Percentiles rank a stretch among this genome's conserved stretches.
Evolutionary conservation across 306 rosid species (phyloP).

Genomic region (Malus orientalis): DNA sequence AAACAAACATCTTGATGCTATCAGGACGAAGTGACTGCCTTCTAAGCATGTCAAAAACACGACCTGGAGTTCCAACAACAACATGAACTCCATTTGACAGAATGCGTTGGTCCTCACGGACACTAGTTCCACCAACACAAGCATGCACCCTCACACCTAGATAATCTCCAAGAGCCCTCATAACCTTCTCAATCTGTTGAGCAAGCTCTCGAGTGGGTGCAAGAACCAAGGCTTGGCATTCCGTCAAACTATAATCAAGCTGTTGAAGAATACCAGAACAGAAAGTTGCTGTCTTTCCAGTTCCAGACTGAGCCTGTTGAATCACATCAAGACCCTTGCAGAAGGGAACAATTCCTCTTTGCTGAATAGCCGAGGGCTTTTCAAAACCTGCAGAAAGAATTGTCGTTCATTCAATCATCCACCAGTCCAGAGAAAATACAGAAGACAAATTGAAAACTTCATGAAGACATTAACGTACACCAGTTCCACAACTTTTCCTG

Average conservation of each 20-base stretch:
- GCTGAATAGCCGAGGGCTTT: conserved; percentile 80
- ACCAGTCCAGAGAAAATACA: background rate
- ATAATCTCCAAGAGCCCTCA: conserved; percentile 80
- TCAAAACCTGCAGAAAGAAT: conserved; percentile 49
- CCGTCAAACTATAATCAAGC: conserved; percentile 51
- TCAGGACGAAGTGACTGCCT: conserved; percentile 67
- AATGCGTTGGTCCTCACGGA: conserved; percentile 75
- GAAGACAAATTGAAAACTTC: background rate
- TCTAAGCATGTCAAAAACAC: conserved; percentile 74
- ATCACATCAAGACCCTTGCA: conserved; percentile 73
- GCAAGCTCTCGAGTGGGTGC: conserved; percentile 82
- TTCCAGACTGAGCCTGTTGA: conserved; percentile 84
- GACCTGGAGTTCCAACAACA: conserved; percentile 84
- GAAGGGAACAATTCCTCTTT: conserved; percentile 77
- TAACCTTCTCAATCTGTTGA: conserved; percentile 82
- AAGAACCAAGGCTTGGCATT: conserved; percentile 69
- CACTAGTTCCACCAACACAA: conserved; percentile 76
- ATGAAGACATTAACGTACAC: too few species aligned
- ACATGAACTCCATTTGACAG: conserved; percentile 67
- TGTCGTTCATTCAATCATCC: conserved; percentile 1
- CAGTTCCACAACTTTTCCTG: background rate
- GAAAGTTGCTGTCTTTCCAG: conserved; percentile 78
- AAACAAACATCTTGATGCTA: conserved; percentile 65
- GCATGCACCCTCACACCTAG: conserved; percentile 80
- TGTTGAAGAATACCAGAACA: conserved; percentile 74